A percentile compares a stretch with the other conserved stretches of the same genome.
Conservation (phyloP, 2,329 filamentous ascomycete genomes). For the Cladosporium sp. region DNA sequence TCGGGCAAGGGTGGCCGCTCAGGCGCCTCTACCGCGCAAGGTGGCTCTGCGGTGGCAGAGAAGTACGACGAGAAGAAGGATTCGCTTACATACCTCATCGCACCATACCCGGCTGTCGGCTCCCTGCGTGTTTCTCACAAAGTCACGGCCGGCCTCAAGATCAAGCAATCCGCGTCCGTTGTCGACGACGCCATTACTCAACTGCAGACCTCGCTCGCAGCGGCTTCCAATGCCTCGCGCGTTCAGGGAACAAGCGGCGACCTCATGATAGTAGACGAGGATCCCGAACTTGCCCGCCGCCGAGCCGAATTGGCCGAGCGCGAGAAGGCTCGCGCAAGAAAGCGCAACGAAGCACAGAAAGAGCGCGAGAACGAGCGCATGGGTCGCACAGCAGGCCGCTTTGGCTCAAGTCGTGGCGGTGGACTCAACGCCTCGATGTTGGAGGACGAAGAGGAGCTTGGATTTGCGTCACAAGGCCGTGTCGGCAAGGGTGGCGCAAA, state of each 20-base stretch:
- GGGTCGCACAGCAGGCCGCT: constrained; percentile 46
- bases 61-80: constrained; percentile 65
- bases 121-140: constrained; percentile 71
- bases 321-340: constrained; percentile 58
- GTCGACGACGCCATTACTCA: constrained; percentile 68
- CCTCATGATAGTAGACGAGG: constrained; percentile 66
- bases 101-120: constrained; percentile 64
- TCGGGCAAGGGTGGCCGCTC: constrained; percentile 28
- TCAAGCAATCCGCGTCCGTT: constrained; percentile 63
- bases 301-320: constrained; percentile 71
- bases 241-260: constrained; percentile 48
- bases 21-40: not conserved
- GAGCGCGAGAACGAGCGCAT: constrained; percentile 59
- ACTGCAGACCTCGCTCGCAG: constrained; percentile 64
- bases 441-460: constrained; percentile 54
- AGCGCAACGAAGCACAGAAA: constrained; percentile 60
- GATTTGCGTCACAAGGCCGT: constrained; percentile 26
- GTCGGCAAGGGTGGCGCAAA: constrained; percentile 25
- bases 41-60: constrained; percentile 33
- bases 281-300: constrained; percentile 71
- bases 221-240: constrained; percentile 54
- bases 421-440: constrained; percentile 66
- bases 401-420: constrained; percentile 46
- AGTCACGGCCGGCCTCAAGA: constrained; percentile 66
- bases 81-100: constrained; percentile 70